Evolutionary conservation across 2,329 filamentous ascomycete genomes (phyloP).

Genomic region (Trichoderma brevicompactum): DNA sequence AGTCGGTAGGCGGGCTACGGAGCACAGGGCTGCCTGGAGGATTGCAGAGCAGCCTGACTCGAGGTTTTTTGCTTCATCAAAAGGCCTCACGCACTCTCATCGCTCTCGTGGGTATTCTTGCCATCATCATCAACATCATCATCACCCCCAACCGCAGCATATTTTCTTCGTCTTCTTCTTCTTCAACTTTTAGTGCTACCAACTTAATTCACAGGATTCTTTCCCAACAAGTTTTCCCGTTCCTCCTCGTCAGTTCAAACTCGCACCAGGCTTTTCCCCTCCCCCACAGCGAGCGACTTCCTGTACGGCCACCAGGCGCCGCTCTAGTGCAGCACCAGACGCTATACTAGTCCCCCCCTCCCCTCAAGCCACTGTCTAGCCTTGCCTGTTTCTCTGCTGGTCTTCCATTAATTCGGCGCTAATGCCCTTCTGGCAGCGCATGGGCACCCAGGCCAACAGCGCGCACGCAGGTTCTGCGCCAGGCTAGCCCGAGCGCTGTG

Average conservation of each 20-base stretch:
- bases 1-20: background rate
- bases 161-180: too few species aligned
- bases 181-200: too few species aligned
- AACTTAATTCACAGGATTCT: background rate
- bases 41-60: conserved; percentile 16
- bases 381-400: conserved; percentile 17
- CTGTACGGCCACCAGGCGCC: conserved; percentile 11
- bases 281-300: conserved; percentile 22
- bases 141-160: too few species aligned
- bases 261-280: conserved; percentile 7
- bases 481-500: conserved; percentile 2
- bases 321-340: conserved; percentile 18
- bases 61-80: background rate
- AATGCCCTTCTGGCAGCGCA: conserved; percentile 19
- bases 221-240: background rate
- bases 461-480: background rate
- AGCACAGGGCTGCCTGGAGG: background rate
- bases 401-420: conserved; percentile 18
- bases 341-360: conserved; percentile 1
- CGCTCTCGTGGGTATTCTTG: too few species aligned
- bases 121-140: too few species aligned
- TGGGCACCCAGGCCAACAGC: background rate
- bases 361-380: conserved; percentile 20
- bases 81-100: too few species aligned
- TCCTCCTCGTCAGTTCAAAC: background rate